A percentile compares a stretch with the other conserved stretches of the same genome.
These are phyloP conservation scores for Candida buenavistaensis DNA, from an alignment of 1,139 yeast genomes.

Conservation along the genomic window DNA sequence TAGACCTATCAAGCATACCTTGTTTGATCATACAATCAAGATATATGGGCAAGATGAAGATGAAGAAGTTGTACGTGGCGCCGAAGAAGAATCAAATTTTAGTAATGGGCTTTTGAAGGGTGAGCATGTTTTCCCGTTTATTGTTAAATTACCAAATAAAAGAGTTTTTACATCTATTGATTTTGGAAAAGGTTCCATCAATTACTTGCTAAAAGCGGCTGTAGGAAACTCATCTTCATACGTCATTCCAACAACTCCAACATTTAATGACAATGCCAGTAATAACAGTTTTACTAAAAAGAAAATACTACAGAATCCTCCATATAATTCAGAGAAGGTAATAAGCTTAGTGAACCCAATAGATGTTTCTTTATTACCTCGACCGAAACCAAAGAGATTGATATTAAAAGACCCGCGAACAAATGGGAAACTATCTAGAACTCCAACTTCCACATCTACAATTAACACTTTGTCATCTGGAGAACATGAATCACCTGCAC, in stretches of 20 bases:
- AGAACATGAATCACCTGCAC: slow-evolving; percentile 2
- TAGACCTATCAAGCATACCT: slow-evolving; percentile 48
- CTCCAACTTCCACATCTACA: slow-evolving; percentile 55
- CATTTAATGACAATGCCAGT: slow-evolving; percentile 6
- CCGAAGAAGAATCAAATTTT: slow-evolving; percentile 16
- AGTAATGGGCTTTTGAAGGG: slow-evolving; percentile 65
- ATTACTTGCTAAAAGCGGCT: slow-evolving; percentile 61
- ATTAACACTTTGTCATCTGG: slow-evolving; percentile 42
- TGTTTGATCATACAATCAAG: slow-evolving; percentile 64
- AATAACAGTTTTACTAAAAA: slow-evolving; percentile 10
- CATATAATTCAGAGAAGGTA: slow-evolving; percentile 51
- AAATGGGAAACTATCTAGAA: slow-evolving; percentile 32
- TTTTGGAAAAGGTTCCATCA: slow-evolving; percentile 84
- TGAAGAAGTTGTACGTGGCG: too few species aligned
- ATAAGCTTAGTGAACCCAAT: slow-evolving; percentile 70
- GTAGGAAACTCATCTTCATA: slow-evolving; percentile 32
- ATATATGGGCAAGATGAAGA: slow-evolving; percentile 56
- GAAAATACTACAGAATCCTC: slow-evolving; percentile 26
- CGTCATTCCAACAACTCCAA: slow-evolving; percentile 11
- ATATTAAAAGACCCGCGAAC: slow-evolving; percentile 51
- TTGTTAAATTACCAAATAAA: slow-evolving; percentile 71
- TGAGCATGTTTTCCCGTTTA: slow-evolving; percentile 85
- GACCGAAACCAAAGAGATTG: slow-evolving; percentile 66
- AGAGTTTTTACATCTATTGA: slow-evolving; percentile 73
- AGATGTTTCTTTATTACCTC: slow-evolving; percentile 65